phyloP scores from a whole-genome alignment of 192 early-diverging fungal species.

The Backusella westeae region DNA sequence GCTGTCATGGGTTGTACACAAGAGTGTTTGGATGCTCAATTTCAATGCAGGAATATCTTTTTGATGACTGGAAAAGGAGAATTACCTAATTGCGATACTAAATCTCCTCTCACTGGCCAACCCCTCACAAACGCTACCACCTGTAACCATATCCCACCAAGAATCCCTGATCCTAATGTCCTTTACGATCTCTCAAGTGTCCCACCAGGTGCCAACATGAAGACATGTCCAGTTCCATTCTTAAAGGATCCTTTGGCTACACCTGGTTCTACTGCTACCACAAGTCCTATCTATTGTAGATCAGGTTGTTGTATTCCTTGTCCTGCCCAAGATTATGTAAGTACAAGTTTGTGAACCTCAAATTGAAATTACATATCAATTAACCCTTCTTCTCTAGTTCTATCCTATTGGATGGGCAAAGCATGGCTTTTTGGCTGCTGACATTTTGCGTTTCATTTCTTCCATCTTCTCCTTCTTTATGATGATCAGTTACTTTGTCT shows the following conservation, averaged over 20 bases:
- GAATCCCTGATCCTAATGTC: not conserved
- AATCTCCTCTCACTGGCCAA: not conserved
- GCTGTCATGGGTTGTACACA: not conserved
- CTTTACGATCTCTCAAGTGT: conserved; percentile 23
- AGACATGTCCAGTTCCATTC: conserved; percentile 40
- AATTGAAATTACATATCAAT: not conserved
- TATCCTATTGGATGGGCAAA: conserved; percentile 39
- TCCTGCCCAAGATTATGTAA: conserved; percentile 43
- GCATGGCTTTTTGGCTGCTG: conserved; percentile 41
- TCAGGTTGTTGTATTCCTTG: conserved; percentile 55
- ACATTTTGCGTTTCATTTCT: conserved; percentile 43
- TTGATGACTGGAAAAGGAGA: not conserved
- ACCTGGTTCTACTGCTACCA: conserved; percentile 14
- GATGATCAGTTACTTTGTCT: conserved; percentile 42
- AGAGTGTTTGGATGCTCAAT: not conserved
- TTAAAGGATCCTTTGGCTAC: conserved; percentile 33
- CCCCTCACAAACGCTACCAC: not conserved
- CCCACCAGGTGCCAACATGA: conserved; percentile 14
- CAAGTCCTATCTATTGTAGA: conserved; percentile 33
- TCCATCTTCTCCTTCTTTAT: conserved; percentile 38
- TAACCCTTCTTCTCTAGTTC: conserved; percentile 13
- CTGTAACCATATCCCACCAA: conserved; percentile 6
- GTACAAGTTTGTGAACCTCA: not conserved
- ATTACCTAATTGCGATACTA: not conserved
- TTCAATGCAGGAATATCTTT: conserved; percentile 11